A percentile compares a stretch with the other conserved stretches of the same genome.
phyloP scores from a whole-genome alignment of 2,329 filamentous ascomycete species.

The Penicillium sp. region DNA sequence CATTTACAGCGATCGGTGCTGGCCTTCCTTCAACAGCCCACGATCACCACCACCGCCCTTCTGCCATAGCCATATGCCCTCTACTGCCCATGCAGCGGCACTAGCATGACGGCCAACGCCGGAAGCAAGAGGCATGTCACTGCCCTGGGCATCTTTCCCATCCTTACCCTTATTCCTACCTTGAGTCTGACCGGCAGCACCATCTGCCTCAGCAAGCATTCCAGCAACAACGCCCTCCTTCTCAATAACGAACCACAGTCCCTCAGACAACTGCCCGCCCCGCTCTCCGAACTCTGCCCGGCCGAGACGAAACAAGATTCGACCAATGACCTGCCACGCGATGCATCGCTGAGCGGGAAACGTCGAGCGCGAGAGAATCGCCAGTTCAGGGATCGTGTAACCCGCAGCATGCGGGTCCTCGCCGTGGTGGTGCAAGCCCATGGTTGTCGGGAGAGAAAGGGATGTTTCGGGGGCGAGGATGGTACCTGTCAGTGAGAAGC shows the following conservation, averaged over 20 bases:
- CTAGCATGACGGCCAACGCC: constrained; percentile 64
- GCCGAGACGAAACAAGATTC: constrained; percentile 80
- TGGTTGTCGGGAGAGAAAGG: constrained; percentile 69
- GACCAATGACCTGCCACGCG: constrained; percentile 85
- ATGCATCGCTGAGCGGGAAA: constrained; percentile 87
- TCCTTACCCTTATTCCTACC: constrained; percentile 11
- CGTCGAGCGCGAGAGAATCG: constrained; percentile 73
- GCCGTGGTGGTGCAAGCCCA: constrained; percentile 90
- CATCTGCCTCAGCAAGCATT: constrained; percentile 70
- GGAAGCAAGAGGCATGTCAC: constrained; percentile 17
- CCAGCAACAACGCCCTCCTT: constrained; percentile 74
- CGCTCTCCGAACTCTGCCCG: constrained; percentile 66
- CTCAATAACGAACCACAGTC: constrained; percentile 78
- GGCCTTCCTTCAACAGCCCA: constrained; percentile 39
- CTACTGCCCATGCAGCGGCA: constrained; percentile 78
- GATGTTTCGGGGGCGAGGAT: constrained; percentile 76
- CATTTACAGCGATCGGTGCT: constrained; percentile 28
- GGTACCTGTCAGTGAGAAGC: constrained; percentile 83
- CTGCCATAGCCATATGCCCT: constrained; percentile 87
- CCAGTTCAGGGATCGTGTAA: constrained; percentile 86
- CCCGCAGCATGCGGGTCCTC: constrained; percentile 90
- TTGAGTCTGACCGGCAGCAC: constrained; percentile 50
- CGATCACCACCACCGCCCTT: constrained; percentile 59
- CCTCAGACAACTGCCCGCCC: constrained; percentile 65
- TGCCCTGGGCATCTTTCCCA: neutral